These are phyloP conservation scores for Leccinellum luteum DNA, from an alignment of 768 basidiomycete species.

Conservation along the genomic window DNA sequence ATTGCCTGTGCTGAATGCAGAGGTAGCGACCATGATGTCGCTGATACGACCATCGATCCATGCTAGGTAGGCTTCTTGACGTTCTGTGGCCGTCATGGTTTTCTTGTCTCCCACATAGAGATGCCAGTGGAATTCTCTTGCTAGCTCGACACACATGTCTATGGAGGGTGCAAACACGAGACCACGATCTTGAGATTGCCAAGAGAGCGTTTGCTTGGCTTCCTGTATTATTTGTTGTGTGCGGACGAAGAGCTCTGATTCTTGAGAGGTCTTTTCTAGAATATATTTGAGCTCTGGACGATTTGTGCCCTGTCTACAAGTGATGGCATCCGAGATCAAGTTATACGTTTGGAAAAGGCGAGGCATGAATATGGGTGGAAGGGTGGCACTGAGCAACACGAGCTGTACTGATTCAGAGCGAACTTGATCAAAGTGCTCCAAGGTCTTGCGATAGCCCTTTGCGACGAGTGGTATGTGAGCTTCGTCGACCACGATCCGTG, in stretches of 20 bases:
- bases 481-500: conserved; percentile 23
- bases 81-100: background rate
- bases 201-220: too few relatives aligned
- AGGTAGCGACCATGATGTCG: conserved; percentile 19
- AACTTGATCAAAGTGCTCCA: background rate
- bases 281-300: conserved; percentile 6
- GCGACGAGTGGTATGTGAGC: conserved; percentile 15
- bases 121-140: background rate
- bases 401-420: conserved; percentile 8
- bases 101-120: conserved; percentile 15
- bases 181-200: too few relatives aligned
- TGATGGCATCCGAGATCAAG: too few relatives aligned
- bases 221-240: too few relatives aligned
- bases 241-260: too few relatives aligned
- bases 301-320: too few relatives aligned
- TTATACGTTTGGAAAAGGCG: too few relatives aligned
- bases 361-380: conserved; percentile 2
- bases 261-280: too few relatives aligned
- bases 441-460: conserved; percentile 5
- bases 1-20: conserved; percentile 28
- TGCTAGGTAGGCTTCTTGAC: background rate
- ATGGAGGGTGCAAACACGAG: conserved; percentile 13
- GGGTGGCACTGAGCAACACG: conserved; percentile 21
- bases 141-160: background rate
- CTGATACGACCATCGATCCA: conserved; percentile 12